A percentile compares a stretch with the other conserved stretches of the same genome.
These are phyloP conservation scores for Scheffersomyces lignosus DNA, from an alignment of 805 yeast genomes.

Conservation along the genomic window DNA sequence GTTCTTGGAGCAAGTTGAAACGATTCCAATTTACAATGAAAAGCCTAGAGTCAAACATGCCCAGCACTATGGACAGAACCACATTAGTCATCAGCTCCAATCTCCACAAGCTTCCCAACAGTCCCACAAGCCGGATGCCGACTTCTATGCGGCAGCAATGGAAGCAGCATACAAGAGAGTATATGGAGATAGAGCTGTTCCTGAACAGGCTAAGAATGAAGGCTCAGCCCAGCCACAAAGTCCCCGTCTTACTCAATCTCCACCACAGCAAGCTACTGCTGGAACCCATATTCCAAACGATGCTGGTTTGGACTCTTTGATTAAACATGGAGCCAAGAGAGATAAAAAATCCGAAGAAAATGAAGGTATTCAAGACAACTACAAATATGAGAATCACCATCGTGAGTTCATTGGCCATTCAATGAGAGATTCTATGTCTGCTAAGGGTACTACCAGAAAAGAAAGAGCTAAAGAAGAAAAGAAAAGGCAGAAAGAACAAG, in stretches of 20 bases:
- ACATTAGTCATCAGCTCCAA: neutral
- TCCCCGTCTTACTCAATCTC: neutral
- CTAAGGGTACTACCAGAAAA: conserved; percentile 16
- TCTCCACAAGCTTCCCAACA: neutral
- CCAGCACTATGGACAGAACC: neutral
- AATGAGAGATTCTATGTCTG: conserved; percentile 18
- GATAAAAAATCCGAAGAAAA: conserved; percentile 6
- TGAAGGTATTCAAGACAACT: conserved; percentile 17
- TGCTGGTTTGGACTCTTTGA: neutral
- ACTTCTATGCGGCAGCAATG: conserved; percentile 23
- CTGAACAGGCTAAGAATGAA: neutral
- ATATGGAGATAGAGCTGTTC: conserved; percentile 15
- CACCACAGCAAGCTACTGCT: neutral
- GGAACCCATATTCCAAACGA: neutral
- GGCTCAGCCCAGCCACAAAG: too few relatives aligned
- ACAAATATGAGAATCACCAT: conserved; percentile 32
- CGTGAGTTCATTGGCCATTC: conserved; percentile 32
- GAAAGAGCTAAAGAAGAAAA: conserved; percentile 26
- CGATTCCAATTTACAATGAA: conserved; percentile 25
- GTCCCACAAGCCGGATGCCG: conserved; percentile 12
- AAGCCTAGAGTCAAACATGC: neutral
- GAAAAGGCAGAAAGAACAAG: conserved; percentile 8
- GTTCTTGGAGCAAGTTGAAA: conserved; percentile 37
- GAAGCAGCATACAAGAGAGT: conserved; percentile 24
- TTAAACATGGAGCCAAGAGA: conserved; percentile 1